A percentile compares a stretch with the other conserved stretches of the same genome.
Evolutionary conservation across 2,329 filamentous ascomycete species (phyloP).

Genomic region (Diplodia scrobiculata): DNA sequence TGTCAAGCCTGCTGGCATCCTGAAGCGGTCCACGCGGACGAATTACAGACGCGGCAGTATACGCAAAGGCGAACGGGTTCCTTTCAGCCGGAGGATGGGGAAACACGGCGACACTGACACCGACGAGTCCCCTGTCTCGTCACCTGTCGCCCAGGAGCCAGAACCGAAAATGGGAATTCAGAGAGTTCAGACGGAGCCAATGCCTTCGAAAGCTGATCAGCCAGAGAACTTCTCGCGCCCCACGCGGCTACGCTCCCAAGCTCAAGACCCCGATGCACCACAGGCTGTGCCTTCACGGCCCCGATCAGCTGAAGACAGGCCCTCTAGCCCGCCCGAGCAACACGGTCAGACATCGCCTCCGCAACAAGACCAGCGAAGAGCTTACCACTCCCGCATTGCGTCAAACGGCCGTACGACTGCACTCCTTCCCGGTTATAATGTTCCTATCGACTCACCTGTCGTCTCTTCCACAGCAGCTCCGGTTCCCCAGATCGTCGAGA

Average conservation of each 20-base stretch:
- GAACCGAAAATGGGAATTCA: slow-evolving; percentile 53
- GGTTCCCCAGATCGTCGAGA: slow-evolving; percentile 64
- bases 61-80: slow-evolving; percentile 72
- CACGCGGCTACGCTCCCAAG: slow-evolving; percentile 38
- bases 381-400: slow-evolving; percentile 60
- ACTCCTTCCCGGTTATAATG: slow-evolving; percentile 52
- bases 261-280: slow-evolving; percentile 23
- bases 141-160: slow-evolving; percentile 10
- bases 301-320: slow-evolving; percentile 24
- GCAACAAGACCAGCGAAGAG: slow-evolving; percentile 41
- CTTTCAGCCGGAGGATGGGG: slow-evolving; percentile 71
- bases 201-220: slow-evolving; percentile 43
- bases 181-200: slow-evolving; percentile 71
- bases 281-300: slow-evolving; percentile 7
- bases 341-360: slow-evolving; percentile 34
- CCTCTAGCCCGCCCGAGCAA: slow-evolving; percentile 34
- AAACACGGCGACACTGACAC: slow-evolving; percentile 60
- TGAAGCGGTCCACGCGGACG: slow-evolving; percentile 88
- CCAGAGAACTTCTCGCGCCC: slow-evolving; percentile 64
- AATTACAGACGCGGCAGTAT: slow-evolving; percentile 88
- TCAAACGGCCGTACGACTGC: slow-evolving; percentile 60
- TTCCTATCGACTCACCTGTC: slow-evolving; percentile 22
- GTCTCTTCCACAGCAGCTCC: slow-evolving; percentile 36
- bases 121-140: slow-evolving; percentile 47
- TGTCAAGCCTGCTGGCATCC: slow-evolving; percentile 69